Conservation (phyloP, 345 rosid species). For the Eucalyptus brandiana region DNA sequence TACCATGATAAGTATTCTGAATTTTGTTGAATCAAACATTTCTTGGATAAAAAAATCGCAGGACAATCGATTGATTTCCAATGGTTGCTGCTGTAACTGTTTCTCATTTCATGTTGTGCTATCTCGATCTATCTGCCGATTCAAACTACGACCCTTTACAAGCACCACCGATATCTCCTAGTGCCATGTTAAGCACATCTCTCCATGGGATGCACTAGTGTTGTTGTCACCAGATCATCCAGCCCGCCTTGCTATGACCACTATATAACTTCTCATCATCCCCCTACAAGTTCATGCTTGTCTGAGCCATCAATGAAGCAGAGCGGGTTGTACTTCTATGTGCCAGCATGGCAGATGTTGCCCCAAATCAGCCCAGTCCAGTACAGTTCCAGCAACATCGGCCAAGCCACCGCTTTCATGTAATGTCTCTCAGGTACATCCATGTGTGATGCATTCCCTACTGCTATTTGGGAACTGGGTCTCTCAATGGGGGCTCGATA, state of each 20-base stretch:
- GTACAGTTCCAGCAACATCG: conserved; percentile 36
- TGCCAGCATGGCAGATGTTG: conserved; percentile 40
- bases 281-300: conserved; percentile 47
- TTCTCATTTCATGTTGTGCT: conserved; percentile 18
- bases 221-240: conserved; percentile 2
- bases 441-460: neutral
- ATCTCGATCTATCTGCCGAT: conserved; percentile 13
- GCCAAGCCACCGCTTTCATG: conserved; percentile 77
- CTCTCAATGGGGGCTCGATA: neutral
- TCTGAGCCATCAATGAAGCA: conserved; percentile 53
- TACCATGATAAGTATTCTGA: neutral
- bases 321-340: conserved; percentile 32
- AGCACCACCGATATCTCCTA: conserved; percentile 26
- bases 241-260: conserved; percentile 45
- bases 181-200: conserved; percentile 24
- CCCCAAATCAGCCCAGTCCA: conserved; percentile 48
- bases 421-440: conserved; percentile 41
- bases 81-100: conserved; percentile 15
- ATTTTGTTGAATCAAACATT: neutral
- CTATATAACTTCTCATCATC: conserved; percentile 36
- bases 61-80: conserved; percentile 15
- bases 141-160: conserved; percentile 9
- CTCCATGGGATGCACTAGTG: conserved; percentile 19
- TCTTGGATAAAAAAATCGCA: conserved; percentile 1
- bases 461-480: neutral